Evolutionary conservation across 768 basidiomycete species (phyloP).

Genomic region (Auriscalpium microsporum): DNA sequence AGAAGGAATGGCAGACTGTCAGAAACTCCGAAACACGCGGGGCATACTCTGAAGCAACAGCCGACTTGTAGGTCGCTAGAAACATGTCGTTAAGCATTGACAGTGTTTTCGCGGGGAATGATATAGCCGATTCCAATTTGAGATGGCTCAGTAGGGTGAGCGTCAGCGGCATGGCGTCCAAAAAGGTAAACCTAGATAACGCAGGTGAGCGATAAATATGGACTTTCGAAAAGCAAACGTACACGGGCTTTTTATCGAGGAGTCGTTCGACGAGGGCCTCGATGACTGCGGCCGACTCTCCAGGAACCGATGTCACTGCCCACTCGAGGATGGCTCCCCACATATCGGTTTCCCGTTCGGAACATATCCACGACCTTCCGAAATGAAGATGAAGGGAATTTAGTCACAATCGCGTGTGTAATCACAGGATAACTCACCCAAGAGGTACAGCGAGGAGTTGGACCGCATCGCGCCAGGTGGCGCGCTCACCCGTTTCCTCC

Average conservation of each 20-base stretch:
- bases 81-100: no score
- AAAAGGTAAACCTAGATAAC: neutral
- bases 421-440: neutral
- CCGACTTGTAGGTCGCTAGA: no score
- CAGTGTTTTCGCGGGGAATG: no score
- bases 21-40: no score
- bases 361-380: neutral
- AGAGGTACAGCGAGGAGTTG: neutral
- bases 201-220: neutral
- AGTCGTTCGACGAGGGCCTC: neutral
- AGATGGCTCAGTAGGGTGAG: no score
- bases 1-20: neutral
- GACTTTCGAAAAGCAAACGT: neutral
- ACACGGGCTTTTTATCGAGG: neutral
- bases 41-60: no score
- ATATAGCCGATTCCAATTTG: no score
- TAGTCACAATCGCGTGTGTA: neutral
- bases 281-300: neutral
- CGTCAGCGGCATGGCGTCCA: no score
- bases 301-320: neutral
- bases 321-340: neutral
- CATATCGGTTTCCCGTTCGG: neutral
- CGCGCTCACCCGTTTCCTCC: neutral
- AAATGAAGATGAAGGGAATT: neutral
- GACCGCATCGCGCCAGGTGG: neutral